A percentile compares a stretch with the other conserved stretches of the same genome.
Conservation (phyloP, 2,329 filamentous ascomycete genomes). For the Pseudofabraea citricarpa region DNA sequence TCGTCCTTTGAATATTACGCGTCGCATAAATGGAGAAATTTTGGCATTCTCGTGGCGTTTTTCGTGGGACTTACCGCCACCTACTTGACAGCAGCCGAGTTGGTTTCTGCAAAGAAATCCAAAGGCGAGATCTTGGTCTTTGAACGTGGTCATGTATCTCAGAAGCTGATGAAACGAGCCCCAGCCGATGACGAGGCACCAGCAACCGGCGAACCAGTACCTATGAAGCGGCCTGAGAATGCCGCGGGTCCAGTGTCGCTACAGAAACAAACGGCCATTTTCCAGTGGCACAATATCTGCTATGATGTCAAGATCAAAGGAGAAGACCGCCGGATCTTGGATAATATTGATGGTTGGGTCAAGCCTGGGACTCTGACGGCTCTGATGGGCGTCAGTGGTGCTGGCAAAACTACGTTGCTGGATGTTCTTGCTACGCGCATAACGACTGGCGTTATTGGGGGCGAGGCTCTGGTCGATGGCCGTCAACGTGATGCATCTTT, state of each 20-base stretch:
- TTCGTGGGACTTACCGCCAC: conserved; percentile 53
- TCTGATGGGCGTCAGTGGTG: conserved; percentile 52
- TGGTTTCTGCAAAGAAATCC: conserved; percentile 58
- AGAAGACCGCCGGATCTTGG: conserved; percentile 55
- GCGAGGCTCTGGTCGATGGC: conserved; percentile 67
- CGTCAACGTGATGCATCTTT: conserved; percentile 70
- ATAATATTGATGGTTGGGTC: conserved; percentile 65
- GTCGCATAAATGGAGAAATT: conserved; percentile 60
- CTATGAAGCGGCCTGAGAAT: conserved; percentile 35
- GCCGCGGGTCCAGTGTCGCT: conserved; percentile 24
- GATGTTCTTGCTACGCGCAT: conserved; percentile 80
- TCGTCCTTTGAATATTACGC: conserved; percentile 52
- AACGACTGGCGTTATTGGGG: conserved; percentile 80
- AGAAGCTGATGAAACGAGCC: background rate
- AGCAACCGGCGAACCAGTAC: background rate
- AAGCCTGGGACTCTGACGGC: conserved; percentile 65
- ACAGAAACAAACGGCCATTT: conserved; percentile 20
- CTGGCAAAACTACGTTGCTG: conserved; percentile 82
- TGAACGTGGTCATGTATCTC: conserved; percentile 49
- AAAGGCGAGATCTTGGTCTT: conserved; percentile 74
- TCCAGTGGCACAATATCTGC: conserved; percentile 41
- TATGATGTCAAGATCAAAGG: conserved; percentile 68
- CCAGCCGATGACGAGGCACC: background rate
- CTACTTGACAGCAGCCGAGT: conserved; percentile 60
- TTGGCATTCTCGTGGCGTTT: conserved; percentile 64